Evolutionary conservation across 306 rosid genomes (phyloP).

Genomic region (Acacia confusa): DNA sequence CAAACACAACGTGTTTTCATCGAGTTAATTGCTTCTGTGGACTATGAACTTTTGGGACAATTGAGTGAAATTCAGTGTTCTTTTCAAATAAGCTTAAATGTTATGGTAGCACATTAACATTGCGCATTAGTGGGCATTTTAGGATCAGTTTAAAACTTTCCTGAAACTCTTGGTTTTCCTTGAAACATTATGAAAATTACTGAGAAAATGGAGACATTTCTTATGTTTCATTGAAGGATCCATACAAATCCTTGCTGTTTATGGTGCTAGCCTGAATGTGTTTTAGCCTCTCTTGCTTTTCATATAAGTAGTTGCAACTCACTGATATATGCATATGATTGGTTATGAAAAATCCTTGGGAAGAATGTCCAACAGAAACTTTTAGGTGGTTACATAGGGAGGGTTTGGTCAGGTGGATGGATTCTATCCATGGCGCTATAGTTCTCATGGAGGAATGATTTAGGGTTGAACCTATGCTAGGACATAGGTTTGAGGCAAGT

Average conservation of each 20-base stretch:
- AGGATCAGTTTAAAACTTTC: neutral
- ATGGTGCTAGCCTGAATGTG: too few relatives aligned
- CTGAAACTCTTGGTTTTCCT: neutral
- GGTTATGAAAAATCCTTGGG: neutral
- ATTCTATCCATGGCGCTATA: too few relatives aligned
- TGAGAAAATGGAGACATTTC: neutral
- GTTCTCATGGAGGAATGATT: too few relatives aligned
- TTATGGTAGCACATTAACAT: neutral
- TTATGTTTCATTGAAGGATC: too few relatives aligned
- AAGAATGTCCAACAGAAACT: neutral
- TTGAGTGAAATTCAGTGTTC: neutral
- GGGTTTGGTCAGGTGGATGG: too few relatives aligned
- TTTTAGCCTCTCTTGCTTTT: neutral
- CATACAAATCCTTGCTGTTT: too few relatives aligned
- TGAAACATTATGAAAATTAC: neutral
- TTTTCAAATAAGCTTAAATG: neutral
- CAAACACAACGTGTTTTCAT: neutral
- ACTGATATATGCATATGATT: too few relatives aligned
- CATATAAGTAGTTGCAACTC: neutral
- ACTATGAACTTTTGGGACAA: neutral
- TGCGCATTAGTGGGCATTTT: neutral
- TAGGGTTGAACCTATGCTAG: too few relatives aligned
- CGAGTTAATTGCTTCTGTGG: neutral
- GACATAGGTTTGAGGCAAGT: too few relatives aligned
- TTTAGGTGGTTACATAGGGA: neutral